Evolutionary conservation across 352 stramenopile species (phyloP).

Genomic region (Blastocystis sp.): DNA sequence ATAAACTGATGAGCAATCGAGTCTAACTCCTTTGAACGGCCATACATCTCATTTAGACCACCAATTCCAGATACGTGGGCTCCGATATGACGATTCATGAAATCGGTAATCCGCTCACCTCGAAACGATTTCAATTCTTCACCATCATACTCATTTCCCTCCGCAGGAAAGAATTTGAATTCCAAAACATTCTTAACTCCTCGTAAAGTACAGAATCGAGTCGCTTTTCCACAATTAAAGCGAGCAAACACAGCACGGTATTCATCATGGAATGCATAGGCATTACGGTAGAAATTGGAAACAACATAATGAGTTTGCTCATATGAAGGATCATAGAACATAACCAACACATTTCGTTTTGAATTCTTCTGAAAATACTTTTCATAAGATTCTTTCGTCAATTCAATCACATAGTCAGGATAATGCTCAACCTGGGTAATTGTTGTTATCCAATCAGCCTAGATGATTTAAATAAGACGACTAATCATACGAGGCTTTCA

Average conservation of each 20-base stretch:
- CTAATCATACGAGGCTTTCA: background rate
- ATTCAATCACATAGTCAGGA: constrained; percentile 11
- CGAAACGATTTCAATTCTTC: constrained; percentile 2
- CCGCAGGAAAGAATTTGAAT: background rate
- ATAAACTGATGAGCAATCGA: constrained; percentile 31
- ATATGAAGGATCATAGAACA: constrained; percentile 37
- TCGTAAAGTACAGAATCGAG: background rate
- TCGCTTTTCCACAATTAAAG: constrained; percentile 1
- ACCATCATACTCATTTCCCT: constrained; percentile 7
- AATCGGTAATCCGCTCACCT: constrained; percentile 5
- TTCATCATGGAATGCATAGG: constrained; percentile 30
- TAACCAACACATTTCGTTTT: background rate
- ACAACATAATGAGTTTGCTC: constrained; percentile 14
- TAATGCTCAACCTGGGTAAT: background rate
- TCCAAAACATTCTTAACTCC: constrained; percentile 7
- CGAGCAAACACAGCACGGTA: constrained; percentile 1
- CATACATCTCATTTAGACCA: constrained; percentile 23
- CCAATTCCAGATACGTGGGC: constrained; percentile 6
- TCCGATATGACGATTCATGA: constrained; percentile 11
- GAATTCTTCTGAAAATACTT: constrained; percentile 14
- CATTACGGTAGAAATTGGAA: constrained; percentile 18
- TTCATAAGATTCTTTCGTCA: constrained; percentile 1
- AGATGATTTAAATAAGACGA: background rate
- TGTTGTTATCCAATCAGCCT: constrained; percentile 29
- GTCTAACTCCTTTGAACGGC: constrained; percentile 15